Percentiles rank a stretch among this genome's conserved stretches.
Evolutionary conservation across 2,329 filamentous ascomycete species (phyloP).

Genomic region (Zopfia rhizophila): DNA sequence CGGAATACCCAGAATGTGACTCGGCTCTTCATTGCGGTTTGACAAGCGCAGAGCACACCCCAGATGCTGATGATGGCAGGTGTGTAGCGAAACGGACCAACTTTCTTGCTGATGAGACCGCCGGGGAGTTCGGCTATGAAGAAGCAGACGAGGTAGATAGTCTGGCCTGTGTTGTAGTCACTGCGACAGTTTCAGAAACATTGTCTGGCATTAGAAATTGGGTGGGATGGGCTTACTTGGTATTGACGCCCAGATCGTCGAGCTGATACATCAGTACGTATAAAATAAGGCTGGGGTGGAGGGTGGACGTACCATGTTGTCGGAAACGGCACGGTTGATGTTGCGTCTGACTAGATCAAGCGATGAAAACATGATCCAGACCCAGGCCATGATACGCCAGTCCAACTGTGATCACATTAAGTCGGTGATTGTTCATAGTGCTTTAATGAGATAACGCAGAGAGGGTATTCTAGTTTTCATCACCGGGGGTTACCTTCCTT

Average conservation of each 20-base stretch:
- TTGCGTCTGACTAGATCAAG: constrained; percentile 59
- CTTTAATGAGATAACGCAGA: no score
- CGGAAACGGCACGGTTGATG: constrained; percentile 41
- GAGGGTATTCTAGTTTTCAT: no score
- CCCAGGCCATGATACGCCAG: constrained; percentile 57
- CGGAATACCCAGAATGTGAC: constrained; percentile 18
- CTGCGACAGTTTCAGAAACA: neutral
- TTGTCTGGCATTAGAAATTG: neutral
- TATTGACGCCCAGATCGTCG: constrained; percentile 31
- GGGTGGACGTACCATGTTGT: no score
- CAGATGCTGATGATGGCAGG: constrained; percentile 55
- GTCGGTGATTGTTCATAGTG: no score
- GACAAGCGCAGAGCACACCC: no score
- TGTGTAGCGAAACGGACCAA: constrained; percentile 53
- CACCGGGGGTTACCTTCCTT: constrained; percentile 50
- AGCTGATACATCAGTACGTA: no score
- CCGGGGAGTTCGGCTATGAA: constrained; percentile 64
- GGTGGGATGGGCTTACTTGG: constrained; percentile 26
- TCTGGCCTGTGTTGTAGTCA: constrained; percentile 42
- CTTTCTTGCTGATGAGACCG: constrained; percentile 54
- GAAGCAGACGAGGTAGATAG: constrained; percentile 80
- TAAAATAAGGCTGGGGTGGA: no score
- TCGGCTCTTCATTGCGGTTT: constrained; percentile 18
- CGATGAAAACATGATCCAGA: constrained; percentile 62
- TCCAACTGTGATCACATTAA: constrained; percentile 63